A percentile compares a stretch with the other conserved stretches of the same genome.
Conservation (phyloP, 192 early-diverging fungal genomes). For the Backusella macrospora region DNA sequence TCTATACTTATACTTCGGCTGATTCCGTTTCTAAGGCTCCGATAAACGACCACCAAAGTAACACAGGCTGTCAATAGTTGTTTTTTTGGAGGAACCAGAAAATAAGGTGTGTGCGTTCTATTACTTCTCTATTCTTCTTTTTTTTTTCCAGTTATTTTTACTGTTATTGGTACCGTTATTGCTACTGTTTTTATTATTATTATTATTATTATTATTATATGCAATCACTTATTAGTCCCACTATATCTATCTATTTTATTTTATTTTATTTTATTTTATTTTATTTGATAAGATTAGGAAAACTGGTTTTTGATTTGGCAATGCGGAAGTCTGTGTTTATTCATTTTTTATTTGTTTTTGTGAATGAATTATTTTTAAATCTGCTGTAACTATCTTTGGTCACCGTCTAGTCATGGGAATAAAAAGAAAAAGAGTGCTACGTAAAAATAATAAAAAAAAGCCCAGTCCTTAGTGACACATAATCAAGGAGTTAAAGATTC, state of each 20-base stretch:
- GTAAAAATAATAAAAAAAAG: background rate
- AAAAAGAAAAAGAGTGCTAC: conserved; percentile 4
- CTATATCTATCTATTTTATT: too few species aligned
- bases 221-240: too few species aligned
- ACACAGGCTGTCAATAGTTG: conserved; percentile 18
- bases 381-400: too few species aligned
- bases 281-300: background rate
- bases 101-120: background rate
- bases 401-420: background rate
- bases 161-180: too few species aligned
- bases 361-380: too few species aligned
- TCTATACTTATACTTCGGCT: conserved; percentile 1
- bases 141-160: too few species aligned
- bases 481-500: background rate
- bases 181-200: background rate
- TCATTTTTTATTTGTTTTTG: too few species aligned
- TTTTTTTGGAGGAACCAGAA: background rate
- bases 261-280: too few species aligned
- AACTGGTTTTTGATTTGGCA: background rate
- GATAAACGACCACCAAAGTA: background rate
- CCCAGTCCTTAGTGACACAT: conserved; percentile 1
- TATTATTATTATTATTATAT: too few species aligned
- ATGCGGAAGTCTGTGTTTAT: conserved; percentile 1
- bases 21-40: background rate
- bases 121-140: background rate